Conservation (phyloP, 2,329 filamentous ascomycete species). For the Epicoccum nigrum region DNA sequence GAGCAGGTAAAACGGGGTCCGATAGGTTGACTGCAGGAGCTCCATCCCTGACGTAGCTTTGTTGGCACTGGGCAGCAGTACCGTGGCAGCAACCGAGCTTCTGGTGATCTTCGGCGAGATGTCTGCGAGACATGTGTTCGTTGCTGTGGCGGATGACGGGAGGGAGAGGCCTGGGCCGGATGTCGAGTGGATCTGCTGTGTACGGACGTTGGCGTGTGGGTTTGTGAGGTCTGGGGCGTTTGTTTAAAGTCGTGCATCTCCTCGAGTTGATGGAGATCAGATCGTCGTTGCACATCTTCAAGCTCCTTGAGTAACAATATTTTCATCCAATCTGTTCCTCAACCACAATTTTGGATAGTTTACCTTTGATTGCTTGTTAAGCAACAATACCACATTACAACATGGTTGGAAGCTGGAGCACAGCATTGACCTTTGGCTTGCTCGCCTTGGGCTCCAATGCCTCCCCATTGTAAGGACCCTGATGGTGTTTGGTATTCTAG, state of each 20-base stretch:
- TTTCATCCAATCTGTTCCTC: slow-evolving; percentile 5
- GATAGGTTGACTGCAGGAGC: slow-evolving; percentile 21
- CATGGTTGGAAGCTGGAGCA: slow-evolving; percentile 39
- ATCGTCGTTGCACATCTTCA: slow-evolving; percentile 11
- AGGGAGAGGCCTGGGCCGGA: slow-evolving; percentile 8
- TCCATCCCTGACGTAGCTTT: slow-evolving; percentile 30
- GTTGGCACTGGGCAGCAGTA: slow-evolving; percentile 15
- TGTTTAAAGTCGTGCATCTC: slow-evolving; percentile 18
- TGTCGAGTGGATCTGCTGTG: slow-evolving; percentile 4
- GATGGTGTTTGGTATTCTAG: not conserved
- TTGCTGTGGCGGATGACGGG: slow-evolving; percentile 14
- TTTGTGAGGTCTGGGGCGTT: not conserved
- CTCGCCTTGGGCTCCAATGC: slow-evolving; percentile 39
- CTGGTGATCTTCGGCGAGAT: slow-evolving; percentile 8
- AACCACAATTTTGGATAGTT: slow-evolving; percentile 15
- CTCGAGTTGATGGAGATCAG: slow-evolving; percentile 8
- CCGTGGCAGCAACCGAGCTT: slow-evolving; percentile 8
- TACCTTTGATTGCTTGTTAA: slow-evolving; percentile 10
- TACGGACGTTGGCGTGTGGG: slow-evolving; percentile 5
- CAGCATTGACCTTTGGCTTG: slow-evolving; percentile 35
- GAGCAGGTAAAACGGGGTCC: slow-evolving; percentile 22
- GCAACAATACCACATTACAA: slow-evolving; percentile 11
- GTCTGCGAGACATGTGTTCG: slow-evolving; percentile 12
- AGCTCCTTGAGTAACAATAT: slow-evolving; percentile 21
- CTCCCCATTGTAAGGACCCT: slow-evolving; percentile 37